A percentile compares a stretch with the other conserved stretches of the same genome.
Conservation (phyloP, 495 filamentous ascomycete genomes). For the Paragyromitra xinjiangensis region DNA sequence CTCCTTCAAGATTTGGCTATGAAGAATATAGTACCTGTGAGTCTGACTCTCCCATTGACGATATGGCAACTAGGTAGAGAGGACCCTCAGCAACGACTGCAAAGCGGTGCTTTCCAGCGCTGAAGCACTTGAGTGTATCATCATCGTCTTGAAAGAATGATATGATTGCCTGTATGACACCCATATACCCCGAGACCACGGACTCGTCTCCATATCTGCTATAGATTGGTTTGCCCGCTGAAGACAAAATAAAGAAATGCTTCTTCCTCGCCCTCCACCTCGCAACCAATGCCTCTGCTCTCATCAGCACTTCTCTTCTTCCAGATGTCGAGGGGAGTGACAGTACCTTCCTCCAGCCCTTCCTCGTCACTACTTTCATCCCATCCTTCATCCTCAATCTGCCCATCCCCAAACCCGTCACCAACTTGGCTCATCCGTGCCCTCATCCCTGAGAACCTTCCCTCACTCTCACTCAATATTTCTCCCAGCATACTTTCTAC, state of each 20-base stretch:
- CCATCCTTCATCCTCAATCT: constrained; percentile 71
- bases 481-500: constrained; percentile 81
- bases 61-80: constrained; percentile 92
- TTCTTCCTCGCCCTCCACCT: constrained; percentile 72
- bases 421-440: constrained; percentile 62
- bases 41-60: constrained; percentile 88
- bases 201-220: constrained; percentile 90
- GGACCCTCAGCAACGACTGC: constrained; percentile 83
- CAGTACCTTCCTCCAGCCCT: constrained; percentile 67
- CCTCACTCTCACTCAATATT: constrained; percentile 69
- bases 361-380: constrained; percentile 65
- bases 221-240: constrained; percentile 97
- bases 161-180: constrained; percentile 94
- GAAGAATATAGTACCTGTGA: constrained; percentile 39
- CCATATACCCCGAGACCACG: constrained; percentile 89
- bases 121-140: constrained; percentile 80
- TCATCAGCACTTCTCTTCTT: constrained; percentile 64
- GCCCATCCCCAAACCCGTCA: constrained; percentile 64
- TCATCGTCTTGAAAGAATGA: constrained; percentile 88
- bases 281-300: constrained; percentile 41
- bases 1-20: neutral
- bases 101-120: constrained; percentile 82
- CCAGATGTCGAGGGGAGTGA: neutral
- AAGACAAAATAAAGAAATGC: constrained; percentile 94
- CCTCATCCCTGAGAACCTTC: constrained; percentile 40